Evolutionary conservation across 164 flowering plant species (phyloP).

Genomic region (Piper betle): DNA sequence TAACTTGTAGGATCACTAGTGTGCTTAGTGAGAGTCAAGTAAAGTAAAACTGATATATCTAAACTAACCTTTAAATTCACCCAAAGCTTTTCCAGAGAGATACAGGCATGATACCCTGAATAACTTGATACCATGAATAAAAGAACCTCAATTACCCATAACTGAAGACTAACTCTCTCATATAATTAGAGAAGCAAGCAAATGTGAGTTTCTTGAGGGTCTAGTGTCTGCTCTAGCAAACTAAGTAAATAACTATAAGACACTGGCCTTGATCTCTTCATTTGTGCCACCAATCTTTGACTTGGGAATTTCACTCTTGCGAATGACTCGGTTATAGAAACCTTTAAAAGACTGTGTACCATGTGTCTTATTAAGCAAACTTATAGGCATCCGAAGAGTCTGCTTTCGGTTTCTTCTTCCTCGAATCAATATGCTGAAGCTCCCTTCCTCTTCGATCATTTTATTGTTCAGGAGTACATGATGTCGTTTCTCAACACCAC

Average conservation of each 20-base stretch:
- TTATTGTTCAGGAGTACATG: slow-evolving; percentile 13
- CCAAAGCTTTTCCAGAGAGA: not conserved
- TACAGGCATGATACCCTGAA: not conserved
- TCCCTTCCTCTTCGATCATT: slow-evolving; percentile 51
- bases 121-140: not conserved
- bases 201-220: slow-evolving; percentile 1
- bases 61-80: not conserved
- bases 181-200: slow-evolving; percentile 1
- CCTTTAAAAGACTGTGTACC: slow-evolving; percentile 81
- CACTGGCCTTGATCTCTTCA: slow-evolving; percentile 21
- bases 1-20: not conserved
- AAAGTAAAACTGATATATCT: not conserved
- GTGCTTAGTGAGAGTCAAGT: not conserved
- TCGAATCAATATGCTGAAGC: slow-evolving; percentile 66
- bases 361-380: slow-evolving; percentile 77
- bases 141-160: slow-evolving; percentile 2
- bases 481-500: slow-evolving; percentile 1
- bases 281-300: slow-evolving; percentile 25
- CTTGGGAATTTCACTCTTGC: slow-evolving; percentile 62
- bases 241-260: slow-evolving; percentile 4
- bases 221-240: not conserved
- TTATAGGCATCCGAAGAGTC: slow-evolving; percentile 85
- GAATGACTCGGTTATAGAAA: slow-evolving; percentile 66
- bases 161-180: slow-evolving; percentile 5
- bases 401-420: slow-evolving; percentile 88